Conservation (phyloP, 2,329 filamentous ascomycete genomes). For the Diaporthe sp. region DNA sequence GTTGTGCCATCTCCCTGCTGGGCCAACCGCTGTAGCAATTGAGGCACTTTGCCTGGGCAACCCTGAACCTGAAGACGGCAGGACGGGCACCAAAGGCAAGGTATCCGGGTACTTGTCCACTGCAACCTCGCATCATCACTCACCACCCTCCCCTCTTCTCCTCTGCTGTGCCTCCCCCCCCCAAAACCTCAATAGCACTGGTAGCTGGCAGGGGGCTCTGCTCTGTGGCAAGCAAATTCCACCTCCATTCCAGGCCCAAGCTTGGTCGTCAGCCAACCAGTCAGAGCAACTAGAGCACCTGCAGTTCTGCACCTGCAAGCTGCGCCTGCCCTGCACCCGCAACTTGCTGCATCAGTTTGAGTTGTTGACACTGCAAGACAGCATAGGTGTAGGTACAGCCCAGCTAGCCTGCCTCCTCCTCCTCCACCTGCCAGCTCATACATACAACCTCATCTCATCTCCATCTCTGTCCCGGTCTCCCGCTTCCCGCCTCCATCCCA, state of each 20-base stretch:
- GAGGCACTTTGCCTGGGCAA: constrained; percentile 11
- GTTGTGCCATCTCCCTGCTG: constrained; percentile 14
- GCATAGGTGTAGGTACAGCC: neutral
- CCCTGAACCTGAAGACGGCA: constrained; percentile 3
- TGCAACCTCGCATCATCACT: neutral
- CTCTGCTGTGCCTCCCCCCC: no score
- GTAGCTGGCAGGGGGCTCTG: neutral
- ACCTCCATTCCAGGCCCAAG: constrained; percentile 21
- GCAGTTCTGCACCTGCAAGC: neutral
- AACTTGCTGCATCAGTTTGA: constrained; percentile 14
- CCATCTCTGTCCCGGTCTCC: constrained; percentile 6
- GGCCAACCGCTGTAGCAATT: constrained; percentile 15
- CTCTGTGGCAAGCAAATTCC: constrained; percentile 8
- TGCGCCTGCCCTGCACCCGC: neutral
- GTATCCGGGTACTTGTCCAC: neutral
- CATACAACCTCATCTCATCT: constrained; percentile 25
- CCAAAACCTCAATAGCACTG: neutral
- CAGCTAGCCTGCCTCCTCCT: neutral
- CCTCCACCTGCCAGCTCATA: constrained; percentile 38
- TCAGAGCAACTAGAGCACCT: neutral
- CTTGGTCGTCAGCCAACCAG: neutral
- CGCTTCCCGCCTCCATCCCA: neutral
- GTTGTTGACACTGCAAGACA: neutral
- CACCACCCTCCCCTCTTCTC: neutral
- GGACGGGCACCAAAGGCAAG: neutral